Conservation (phyloP, 2,329 filamentous ascomycete genomes). For the Acrocalymma vagum region DNA sequence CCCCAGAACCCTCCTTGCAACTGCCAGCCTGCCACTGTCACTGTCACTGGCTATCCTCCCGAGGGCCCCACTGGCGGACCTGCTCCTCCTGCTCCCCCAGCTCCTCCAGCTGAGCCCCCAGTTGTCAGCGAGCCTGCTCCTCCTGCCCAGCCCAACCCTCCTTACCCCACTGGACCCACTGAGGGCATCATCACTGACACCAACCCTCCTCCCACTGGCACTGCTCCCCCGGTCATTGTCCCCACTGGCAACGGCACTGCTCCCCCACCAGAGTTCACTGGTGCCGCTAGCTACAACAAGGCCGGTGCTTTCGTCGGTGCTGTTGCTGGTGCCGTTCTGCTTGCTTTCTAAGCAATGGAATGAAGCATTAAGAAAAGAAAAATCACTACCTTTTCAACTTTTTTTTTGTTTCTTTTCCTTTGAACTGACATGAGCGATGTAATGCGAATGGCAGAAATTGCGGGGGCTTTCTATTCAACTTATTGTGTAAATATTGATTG, state of each 20-base stretch:
- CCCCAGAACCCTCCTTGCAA: conserved; percentile 25
- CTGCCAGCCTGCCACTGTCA: conserved; percentile 38
- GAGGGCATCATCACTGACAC: conserved; percentile 41
- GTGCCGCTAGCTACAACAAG: conserved; percentile 33
- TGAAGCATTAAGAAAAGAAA: too few species aligned
- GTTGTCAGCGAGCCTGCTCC: conserved; percentile 13
- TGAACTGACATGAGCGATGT: too few species aligned
- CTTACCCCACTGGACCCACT: conserved; percentile 25
- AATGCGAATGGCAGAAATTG: too few species aligned
- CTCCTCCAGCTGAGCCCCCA: conserved; percentile 9
- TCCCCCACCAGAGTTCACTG: conserved; percentile 32
- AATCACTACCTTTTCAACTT: too few species aligned
- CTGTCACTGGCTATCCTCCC: conserved; percentile 37
- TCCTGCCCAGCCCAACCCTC: conserved; percentile 18
- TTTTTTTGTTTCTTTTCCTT: too few species aligned
- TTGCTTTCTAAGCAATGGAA: conserved; percentile 37
- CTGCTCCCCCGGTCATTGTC: conserved; percentile 17
- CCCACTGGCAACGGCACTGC: conserved; percentile 32
- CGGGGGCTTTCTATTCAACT: too few species aligned
- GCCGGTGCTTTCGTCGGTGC: conserved; percentile 30
- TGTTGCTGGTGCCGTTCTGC: conserved; percentile 29
- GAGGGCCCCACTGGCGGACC: conserved; percentile 14
- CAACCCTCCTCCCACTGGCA: conserved; percentile 31
- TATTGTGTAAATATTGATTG: too few species aligned
- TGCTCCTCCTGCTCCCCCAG: conserved; percentile 15